Base-by-base conservation (phyloP, 495 filamentous ascomycete species). In the Podospora appendiculata region DNA sequence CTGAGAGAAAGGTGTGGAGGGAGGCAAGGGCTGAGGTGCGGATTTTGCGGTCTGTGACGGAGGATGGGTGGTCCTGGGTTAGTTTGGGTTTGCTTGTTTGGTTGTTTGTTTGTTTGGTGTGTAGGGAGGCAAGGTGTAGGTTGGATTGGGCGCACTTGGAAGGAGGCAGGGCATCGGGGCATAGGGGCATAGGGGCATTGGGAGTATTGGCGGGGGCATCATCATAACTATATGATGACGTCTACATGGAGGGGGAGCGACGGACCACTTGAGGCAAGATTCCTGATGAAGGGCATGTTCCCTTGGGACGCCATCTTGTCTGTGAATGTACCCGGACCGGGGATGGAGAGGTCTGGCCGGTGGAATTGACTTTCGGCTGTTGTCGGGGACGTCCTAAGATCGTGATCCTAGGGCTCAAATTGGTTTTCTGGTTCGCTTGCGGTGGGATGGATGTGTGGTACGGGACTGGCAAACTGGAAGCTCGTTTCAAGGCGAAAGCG, bases 21-120 rank as follows among this genome's bases (percentile, higher is more conserved):
- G 87, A 90, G 32, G 77, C 71, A 62, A 97, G 80, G 48, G 90
- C 89, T 45, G 83, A 79, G 65, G 89, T 89, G 62, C 91, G 88
- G 54, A 80, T 83, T 70, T 84, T 85, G 52, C 87, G 82, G 71
- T 95, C 90, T 93, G 56, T 5, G 25, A 2, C 25, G 25, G 25
- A 25, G 25, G 25, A 25, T 2, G 25, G 25, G 25, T 25, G 25
- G 2, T 25, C 25, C 25, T 25, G 25, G 5, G 25, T 25, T 47
- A 19, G 14, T 32, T n/a, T 11, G 25, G 25, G 25, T 2, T 25
- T 25, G 25, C 25, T 25, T 25, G 25, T 2, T 25, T 25, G 25
- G 2, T 25, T 25, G 25, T 5, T 25, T 25, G 25, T 25, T 25
- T 25, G 25, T 14, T 35, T 42, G 32, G 38, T 45, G 35, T 18